Base-by-base conservation (phyloP, 495 filamentous ascomycete species). In the Penicillium steckii region DNA sequence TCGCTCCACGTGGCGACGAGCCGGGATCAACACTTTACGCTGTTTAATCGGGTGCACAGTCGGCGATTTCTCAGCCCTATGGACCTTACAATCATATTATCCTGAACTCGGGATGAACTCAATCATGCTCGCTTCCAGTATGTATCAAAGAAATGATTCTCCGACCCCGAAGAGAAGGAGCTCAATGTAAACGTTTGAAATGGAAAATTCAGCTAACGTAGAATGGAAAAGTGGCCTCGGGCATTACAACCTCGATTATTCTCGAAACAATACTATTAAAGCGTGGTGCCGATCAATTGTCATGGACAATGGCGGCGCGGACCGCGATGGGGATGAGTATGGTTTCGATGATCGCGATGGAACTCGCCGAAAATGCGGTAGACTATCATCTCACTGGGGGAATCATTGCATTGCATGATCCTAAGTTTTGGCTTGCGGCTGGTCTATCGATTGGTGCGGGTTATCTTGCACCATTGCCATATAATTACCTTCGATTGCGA, bases 261-360 rank as follows among this genome's bases (percentile, higher is more conserved):
- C 61, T 78, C 3, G 72, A 78, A 53, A 77, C 73, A 6, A 33
- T 70, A 13, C 62, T 79, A 0, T 71, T 79, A 12, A 59, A 60
- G 2, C 61, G 52, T 8, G 76, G 76, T 0, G 53, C 56, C n/a
- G 76, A 79, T 42, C 53, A 60, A 41, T 57, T 77, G 8, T 60
- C 72, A 2, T 73, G 69, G 71, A 35, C 43, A 0, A 59, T 42
- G 23, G 74, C 76, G 3, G 57, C 57, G 7, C 66, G 63, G 7
- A 77, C 76, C 1, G 76, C 76, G 0, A 69, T 66, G 60, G 76
- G 76, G 0, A 79, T 79, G 76, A 79, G 74, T 47, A 59, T 76
- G 32, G 64, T 76, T 2, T 76, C 74, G 0, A 77, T 79, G 76
- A 22, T 77, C 21, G 68, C 72, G 2, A 79, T 79, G 76, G 74